A percentile compares a stretch with the other conserved stretches of the same genome.
Evolutionary conservation across 2,329 filamentous ascomycete species (phyloP).

Genomic region (Aspergillus aculeatus): DNA sequence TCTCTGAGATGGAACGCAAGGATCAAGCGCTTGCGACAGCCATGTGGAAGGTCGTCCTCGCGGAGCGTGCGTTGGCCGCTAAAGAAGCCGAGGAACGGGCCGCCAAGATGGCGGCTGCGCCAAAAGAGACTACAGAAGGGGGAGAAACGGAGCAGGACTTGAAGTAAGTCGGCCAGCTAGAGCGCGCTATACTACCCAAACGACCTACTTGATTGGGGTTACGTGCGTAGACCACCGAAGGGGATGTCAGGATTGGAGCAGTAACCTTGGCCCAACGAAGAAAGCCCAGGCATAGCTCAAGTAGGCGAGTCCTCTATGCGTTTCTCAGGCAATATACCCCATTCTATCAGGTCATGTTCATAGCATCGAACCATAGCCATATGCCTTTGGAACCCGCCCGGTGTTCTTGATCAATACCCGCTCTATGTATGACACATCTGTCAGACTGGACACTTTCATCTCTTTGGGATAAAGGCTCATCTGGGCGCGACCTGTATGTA

Average conservation of each 20-base stretch:
- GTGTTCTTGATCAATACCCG: too few species aligned
- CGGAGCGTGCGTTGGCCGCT: constrained; percentile 37
- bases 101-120: background rate
- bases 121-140: background rate
- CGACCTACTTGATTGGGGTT: too few species aligned
- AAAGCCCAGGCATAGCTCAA: too few species aligned
- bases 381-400: too few species aligned
- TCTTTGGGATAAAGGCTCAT: background rate
- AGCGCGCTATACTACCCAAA: background rate
- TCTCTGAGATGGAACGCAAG: constrained; percentile 28
- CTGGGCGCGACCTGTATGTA: background rate
- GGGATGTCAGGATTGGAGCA: too few species aligned
- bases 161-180: background rate
- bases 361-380: too few species aligned
- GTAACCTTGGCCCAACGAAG: too few species aligned
- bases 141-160: background rate
- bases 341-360: too few species aligned
- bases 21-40: constrained; percentile 30
- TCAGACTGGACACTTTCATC: background rate
- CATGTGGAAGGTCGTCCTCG: constrained; percentile 44
- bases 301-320: too few species aligned
- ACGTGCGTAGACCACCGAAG: too few species aligned
- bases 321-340: too few species aligned
- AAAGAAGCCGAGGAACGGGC: constrained; percentile 22
- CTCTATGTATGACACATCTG: background rate